These are phyloP conservation scores for Populus tomentosa DNA, from an alignment of 441 rosid genomes.

Conservation along the genomic window DNA sequence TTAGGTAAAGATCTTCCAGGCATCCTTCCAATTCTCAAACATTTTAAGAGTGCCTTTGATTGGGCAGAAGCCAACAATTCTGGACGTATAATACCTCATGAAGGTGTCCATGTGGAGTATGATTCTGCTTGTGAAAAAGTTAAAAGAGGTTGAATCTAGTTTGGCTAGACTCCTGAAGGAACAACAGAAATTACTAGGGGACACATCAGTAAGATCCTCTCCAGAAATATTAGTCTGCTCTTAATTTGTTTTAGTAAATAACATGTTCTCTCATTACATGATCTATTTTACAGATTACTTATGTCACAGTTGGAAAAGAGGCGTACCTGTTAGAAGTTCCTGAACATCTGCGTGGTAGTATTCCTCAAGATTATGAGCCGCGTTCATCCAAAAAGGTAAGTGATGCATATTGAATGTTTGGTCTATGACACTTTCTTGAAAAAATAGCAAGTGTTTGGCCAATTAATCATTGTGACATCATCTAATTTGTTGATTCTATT, in stretches of 20 bases:
- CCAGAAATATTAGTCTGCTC: constrained; percentile 15
- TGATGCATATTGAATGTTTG: neutral
- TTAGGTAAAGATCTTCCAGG: constrained; percentile 76
- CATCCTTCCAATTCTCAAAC: constrained; percentile 50
- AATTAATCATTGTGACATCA: neutral
- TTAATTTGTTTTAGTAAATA: constrained; percentile 21
- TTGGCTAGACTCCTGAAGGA: constrained; percentile 77
- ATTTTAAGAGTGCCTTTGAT: constrained; percentile 90
- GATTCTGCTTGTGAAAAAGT: constrained; percentile 61
- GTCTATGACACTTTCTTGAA: too few relatives aligned
- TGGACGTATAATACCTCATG: constrained; percentile 87
- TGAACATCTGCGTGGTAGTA: constrained; percentile 64
- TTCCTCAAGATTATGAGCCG: constrained; percentile 80
- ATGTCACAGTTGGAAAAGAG: constrained; percentile 93
- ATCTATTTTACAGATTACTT: constrained; percentile 54
- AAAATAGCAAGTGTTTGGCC: neutral
- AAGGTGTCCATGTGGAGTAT: constrained; percentile 78
- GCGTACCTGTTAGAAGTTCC: constrained; percentile 84
- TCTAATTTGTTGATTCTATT: neutral
- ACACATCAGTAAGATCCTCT: constrained; percentile 58
- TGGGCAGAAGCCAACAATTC: constrained; percentile 90
- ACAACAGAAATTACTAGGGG: constrained; percentile 79
- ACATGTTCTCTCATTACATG: constrained; percentile 21
- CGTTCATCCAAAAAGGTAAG: constrained; percentile 94
- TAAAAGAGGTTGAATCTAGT: constrained; percentile 54